These are phyloP conservation scores for Nitzschia sp. DNA, from an alignment of 108 stramenopile genomes.

Conservation along the genomic window DNA sequence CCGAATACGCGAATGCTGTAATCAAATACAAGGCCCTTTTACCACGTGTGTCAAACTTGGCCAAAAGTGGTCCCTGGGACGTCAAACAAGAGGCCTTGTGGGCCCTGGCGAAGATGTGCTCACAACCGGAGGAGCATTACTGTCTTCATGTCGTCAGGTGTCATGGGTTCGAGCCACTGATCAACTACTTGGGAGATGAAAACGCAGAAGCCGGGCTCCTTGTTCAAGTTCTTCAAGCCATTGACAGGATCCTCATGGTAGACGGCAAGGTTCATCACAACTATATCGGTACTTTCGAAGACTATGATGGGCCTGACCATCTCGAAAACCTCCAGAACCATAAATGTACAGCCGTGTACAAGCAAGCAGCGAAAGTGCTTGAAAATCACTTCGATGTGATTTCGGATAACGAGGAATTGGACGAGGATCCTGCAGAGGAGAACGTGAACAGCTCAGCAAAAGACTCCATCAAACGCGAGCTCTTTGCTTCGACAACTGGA, in stretches of 20 bases:
- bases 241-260: constrained; percentile 62
- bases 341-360: background rate
- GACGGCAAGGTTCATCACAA: constrained; percentile 12
- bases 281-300: constrained; percentile 53
- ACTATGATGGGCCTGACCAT: constrained; percentile 67
- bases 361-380: background rate
- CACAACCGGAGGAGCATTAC: constrained; percentile 47
- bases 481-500: too few relatives aligned
- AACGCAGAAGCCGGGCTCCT: constrained; percentile 50
- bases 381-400: background rate
- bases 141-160: constrained; percentile 58
- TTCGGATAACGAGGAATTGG: too few relatives aligned
- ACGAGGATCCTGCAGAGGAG: too few relatives aligned
- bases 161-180: constrained; percentile 63
- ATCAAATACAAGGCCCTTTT: background rate
- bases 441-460: too few relatives aligned
- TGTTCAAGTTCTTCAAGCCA: constrained; percentile 61
- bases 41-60: background rate
- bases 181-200: constrained; percentile 7
- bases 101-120: constrained; percentile 75
- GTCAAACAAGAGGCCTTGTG: constrained; percentile 84
- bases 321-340: constrained; percentile 41
- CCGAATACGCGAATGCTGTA: background rate
- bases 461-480: too few relatives aligned
- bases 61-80: background rate